Conservation (phyloP, 2,329 filamentous ascomycete species). For the Drechslerella coelobrocha region DNA sequence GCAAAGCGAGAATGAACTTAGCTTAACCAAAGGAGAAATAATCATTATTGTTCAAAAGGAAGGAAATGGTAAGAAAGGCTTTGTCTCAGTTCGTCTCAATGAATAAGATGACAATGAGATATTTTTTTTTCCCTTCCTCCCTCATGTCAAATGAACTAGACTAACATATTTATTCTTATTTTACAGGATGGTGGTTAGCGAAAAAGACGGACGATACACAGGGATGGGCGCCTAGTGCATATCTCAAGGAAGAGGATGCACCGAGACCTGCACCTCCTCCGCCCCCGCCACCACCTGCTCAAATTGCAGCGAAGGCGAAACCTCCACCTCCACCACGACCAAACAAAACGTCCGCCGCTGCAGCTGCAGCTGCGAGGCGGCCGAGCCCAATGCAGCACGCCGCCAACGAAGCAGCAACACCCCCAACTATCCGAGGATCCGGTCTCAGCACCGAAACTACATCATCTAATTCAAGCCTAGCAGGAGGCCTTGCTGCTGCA, state of each 20-base stretch:
- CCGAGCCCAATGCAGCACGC: constrained; percentile 71
- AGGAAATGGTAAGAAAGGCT: constrained; percentile 75
- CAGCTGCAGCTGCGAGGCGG: constrained; percentile 56
- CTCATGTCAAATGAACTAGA: constrained; percentile 1
- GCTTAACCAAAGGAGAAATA: constrained; percentile 78
- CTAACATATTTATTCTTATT: constrained; percentile 57
- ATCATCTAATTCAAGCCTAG: constrained; percentile 69
- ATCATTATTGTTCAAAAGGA: constrained; percentile 94
- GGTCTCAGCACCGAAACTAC: constrained; percentile 57
- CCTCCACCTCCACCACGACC: constrained; percentile 78
- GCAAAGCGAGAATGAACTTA: constrained; percentile 79
- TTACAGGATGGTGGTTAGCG: constrained; percentile 90
- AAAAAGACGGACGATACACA: constrained; percentile 71
- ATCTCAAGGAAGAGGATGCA: constrained; percentile 79
- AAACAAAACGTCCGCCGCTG: constrained; percentile 72
- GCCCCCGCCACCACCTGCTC: constrained; percentile 67
- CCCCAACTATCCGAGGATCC: constrained; percentile 62
- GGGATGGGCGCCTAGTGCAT: constrained; percentile 94
- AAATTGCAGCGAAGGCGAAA: constrained; percentile 66
- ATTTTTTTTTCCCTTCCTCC: constrained; percentile 1
- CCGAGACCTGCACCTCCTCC: constrained; percentile 67
- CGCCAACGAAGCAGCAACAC: constrained; percentile 65
- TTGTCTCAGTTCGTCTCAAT: not conserved
- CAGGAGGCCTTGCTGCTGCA: constrained; percentile 79
- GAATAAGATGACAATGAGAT: constrained; percentile 11